These are phyloP conservation scores for Salicornia ramosissima DNA, from an alignment of 148 eudicot genomes.

Conservation along the genomic window DNA sequence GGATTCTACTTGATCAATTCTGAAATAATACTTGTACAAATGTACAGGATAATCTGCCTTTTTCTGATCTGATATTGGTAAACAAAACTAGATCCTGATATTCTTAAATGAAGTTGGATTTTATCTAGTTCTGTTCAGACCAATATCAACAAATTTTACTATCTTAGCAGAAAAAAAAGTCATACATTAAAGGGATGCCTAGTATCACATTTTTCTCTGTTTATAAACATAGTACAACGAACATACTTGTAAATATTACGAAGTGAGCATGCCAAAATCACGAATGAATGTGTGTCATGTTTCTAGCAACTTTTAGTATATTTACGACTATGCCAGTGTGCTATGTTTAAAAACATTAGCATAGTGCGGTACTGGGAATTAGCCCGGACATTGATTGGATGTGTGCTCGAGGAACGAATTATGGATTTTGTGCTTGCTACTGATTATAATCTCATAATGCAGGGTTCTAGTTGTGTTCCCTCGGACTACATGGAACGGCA, in stretches of 20 bases:
- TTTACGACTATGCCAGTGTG: too few relatives aligned
- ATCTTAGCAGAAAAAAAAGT: background rate
- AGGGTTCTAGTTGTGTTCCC: conserved; percentile 47
- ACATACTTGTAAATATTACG: too few relatives aligned
- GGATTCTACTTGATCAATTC: background rate
- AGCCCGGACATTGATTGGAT: too few relatives aligned
- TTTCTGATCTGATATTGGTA: background rate
- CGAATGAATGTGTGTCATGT: too few relatives aligned
- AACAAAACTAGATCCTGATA: background rate
- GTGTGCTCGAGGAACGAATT: background rate
- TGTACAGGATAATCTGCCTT: background rate
- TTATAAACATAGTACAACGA: too few relatives aligned
- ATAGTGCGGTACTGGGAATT: too few relatives aligned
- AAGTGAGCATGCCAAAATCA: too few relatives aligned
- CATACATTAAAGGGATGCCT: too few relatives aligned
- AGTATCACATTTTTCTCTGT: too few relatives aligned
- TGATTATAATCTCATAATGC: conserved; percentile 18
- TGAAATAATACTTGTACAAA: background rate
- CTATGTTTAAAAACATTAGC: too few relatives aligned
- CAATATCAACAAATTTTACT: background rate
- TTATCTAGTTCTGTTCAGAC: background rate
- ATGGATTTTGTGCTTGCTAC: background rate
- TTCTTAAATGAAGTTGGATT: background rate
- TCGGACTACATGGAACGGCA: conserved; percentile 65
- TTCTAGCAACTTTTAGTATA: too few relatives aligned